Conservation (phyloP, 2,329 filamentous ascomycete species). For the Raffaelea ambrosiae region DNA sequence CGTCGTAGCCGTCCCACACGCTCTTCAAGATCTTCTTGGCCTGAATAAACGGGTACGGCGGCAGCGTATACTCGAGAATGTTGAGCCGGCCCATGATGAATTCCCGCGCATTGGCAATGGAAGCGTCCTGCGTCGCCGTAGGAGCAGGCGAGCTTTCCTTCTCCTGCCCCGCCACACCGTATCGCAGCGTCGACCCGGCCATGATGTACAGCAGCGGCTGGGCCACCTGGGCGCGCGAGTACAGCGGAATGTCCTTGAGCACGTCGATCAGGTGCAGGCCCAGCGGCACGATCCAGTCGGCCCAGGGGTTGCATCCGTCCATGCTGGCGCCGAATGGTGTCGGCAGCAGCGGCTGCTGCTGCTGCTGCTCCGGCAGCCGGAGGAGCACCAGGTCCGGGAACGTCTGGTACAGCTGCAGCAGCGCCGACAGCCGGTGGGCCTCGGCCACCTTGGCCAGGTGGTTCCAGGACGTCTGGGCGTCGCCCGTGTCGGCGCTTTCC, state of each 20-base stretch:
- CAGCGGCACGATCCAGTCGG: constrained; percentile 4
- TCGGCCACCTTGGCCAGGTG: constrained; percentile 25
- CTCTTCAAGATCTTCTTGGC: constrained; percentile 27
- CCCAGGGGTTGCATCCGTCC: background rate
- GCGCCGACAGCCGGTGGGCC: constrained; percentile 24
- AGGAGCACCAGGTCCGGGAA: constrained; percentile 8
- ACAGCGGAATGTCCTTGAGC: constrained; percentile 3
- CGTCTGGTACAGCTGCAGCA: constrained; percentile 28
- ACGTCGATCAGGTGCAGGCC: constrained; percentile 5
- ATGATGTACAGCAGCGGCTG: constrained; percentile 9
- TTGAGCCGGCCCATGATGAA: background rate
- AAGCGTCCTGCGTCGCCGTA: background rate
- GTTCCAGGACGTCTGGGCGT: constrained; percentile 18
- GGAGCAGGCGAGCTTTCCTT: background rate
- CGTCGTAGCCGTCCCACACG: constrained; percentile 28
- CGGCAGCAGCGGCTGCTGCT: background rate
- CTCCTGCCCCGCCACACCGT: background rate
- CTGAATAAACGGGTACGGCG: constrained; percentile 26
- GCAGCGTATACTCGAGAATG: constrained; percentile 13
- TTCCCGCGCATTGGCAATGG: background rate
- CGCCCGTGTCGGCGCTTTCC: constrained; percentile 21
- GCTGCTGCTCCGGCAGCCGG: background rate
- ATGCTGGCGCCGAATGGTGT: background rate
- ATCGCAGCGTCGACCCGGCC: constrained; percentile 5
- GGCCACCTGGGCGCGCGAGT: constrained; percentile 1